Evolutionary conservation across 352 stramenopile species (phyloP).

Genomic region (Phytophthora tubulina): DNA sequence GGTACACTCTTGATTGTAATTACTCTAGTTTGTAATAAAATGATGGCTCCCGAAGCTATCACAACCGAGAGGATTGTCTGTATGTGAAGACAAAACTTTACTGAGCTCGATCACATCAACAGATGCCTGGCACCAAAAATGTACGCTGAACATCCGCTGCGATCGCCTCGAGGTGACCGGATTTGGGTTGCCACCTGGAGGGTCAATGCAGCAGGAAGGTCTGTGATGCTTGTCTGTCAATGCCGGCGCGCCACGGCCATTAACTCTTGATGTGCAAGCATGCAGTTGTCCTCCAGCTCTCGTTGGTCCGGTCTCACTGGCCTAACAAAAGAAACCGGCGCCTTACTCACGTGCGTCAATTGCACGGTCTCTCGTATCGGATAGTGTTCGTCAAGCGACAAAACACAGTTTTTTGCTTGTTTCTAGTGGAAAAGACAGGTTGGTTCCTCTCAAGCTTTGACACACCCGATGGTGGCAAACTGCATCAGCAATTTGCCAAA

Average conservation of each 20-base stretch:
- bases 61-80: too few species aligned
- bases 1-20: too few species aligned
- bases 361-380: not conserved
- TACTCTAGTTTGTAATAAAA: too few species aligned
- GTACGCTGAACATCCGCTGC: not conserved
- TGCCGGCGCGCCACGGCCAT: not conserved
- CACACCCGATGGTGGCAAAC: conserved; percentile 4
- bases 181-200: not conserved
- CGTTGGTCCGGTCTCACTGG: not conserved
- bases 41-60: too few species aligned
- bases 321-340: not conserved
- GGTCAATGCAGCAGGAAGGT: not conserved
- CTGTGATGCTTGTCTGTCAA: not conserved
- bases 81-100: not conserved
- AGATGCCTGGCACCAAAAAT: not conserved
- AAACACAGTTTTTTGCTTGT: not conserved
- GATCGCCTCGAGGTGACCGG: not conserved
- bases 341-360: not conserved
- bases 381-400: conserved; percentile 2
- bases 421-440: not conserved
- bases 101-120: not conserved
- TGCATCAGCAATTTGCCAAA: conserved; percentile 5
- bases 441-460: conserved; percentile 1
- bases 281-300: conserved; percentile 1
- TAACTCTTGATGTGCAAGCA: not conserved